Evolutionary conservation across 169 alveolate genomes (phyloP).

Genomic region (Cryptosporidium viatorum): DNA sequence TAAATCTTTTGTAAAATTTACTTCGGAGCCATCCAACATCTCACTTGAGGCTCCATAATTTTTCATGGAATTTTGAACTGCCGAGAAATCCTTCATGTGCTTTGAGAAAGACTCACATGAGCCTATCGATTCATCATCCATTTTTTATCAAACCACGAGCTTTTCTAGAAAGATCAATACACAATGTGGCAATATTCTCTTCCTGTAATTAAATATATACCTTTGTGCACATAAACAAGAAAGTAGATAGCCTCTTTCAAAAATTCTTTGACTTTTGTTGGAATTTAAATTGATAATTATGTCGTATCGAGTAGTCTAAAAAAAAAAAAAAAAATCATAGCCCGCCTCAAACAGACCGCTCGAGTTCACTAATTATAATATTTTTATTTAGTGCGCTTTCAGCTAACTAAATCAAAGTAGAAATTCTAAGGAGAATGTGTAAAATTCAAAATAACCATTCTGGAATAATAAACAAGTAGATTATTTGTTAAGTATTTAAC

Average conservation of each 20-base stretch:
- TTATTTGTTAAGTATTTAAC: background rate
- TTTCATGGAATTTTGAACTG: constrained; percentile 1
- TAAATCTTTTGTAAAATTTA: constrained; percentile 3
- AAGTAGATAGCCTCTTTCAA: background rate
- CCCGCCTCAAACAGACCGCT: constrained; percentile 42
- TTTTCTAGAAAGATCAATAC: constrained; percentile 5
- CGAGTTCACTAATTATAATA: background rate
- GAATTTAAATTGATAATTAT: background rate
- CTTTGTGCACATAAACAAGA: constrained; percentile 4
- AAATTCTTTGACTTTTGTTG: constrained; percentile 1
- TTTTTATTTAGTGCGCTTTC: constrained; percentile 7
- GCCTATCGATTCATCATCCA: constrained; percentile 55
- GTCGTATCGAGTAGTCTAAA: constrained; percentile 40
- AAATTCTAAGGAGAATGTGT: background rate
- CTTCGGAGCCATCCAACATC: constrained; percentile 12
- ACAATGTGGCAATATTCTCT: background rate
- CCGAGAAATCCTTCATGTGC: constrained; percentile 19
- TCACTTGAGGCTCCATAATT: constrained; percentile 24
- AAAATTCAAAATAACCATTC: background rate
- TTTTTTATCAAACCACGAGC: background rate
- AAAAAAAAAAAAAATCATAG: background rate
- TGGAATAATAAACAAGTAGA: background rate
- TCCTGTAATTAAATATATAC: background rate
- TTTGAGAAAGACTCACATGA: constrained; percentile 58
- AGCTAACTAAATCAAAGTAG: background rate